A percentile compares a stretch with the other conserved stretches of the same genome.
Conservation (phyloP, 352 stramenopile genomes). For the Phytopythium litorale region DNA sequence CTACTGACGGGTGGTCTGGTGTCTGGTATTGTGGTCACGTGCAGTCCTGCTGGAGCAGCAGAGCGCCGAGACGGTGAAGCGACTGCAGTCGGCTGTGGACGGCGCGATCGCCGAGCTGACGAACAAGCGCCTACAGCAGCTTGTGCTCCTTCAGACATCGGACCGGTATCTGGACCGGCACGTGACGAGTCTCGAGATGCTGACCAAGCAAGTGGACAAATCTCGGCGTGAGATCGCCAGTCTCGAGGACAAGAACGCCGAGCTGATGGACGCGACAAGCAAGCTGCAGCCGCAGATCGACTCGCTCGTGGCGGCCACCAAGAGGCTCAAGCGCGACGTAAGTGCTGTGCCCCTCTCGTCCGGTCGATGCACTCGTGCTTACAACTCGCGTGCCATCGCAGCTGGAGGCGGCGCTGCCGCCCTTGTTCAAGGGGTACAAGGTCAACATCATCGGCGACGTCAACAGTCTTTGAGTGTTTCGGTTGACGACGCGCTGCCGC, state of each 20-base stretch:
- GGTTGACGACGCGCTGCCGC: no score
- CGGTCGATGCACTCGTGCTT: neutral
- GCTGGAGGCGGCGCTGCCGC: slow-evolving; percentile 53
- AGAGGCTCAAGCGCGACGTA: slow-evolving; percentile 72
- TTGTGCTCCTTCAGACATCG: slow-evolving; percentile 74
- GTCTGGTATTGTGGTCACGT: slow-evolving; percentile 7
- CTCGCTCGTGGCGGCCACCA: slow-evolving; percentile 39
- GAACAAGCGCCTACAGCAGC: slow-evolving; percentile 65
- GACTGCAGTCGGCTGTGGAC: slow-evolving; percentile 35
- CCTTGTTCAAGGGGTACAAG: slow-evolving; percentile 74
- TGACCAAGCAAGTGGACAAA: slow-evolving; percentile 73
- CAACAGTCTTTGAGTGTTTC: slow-evolving; percentile 42
- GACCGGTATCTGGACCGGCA: slow-evolving; percentile 70
- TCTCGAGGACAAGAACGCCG: slow-evolving; percentile 73
- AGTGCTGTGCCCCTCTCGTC: neutral
- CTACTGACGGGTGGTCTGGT: slow-evolving; percentile 9
- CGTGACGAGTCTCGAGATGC: slow-evolving; percentile 62
- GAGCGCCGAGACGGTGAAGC: slow-evolving; percentile 41
- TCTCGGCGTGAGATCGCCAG: slow-evolving; percentile 51
- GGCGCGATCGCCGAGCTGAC: slow-evolving; percentile 44
- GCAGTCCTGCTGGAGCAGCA: slow-evolving; percentile 63
- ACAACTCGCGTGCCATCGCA: slow-evolving; percentile 11
- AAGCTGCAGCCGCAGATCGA: slow-evolving; percentile 58
- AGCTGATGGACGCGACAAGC: slow-evolving; percentile 54
- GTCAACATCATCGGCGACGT: slow-evolving; percentile 82